Evolutionary conservation across 495 filamentous ascomycete species (phyloP).

Genomic region (Daldinia caldariorum): DNA sequence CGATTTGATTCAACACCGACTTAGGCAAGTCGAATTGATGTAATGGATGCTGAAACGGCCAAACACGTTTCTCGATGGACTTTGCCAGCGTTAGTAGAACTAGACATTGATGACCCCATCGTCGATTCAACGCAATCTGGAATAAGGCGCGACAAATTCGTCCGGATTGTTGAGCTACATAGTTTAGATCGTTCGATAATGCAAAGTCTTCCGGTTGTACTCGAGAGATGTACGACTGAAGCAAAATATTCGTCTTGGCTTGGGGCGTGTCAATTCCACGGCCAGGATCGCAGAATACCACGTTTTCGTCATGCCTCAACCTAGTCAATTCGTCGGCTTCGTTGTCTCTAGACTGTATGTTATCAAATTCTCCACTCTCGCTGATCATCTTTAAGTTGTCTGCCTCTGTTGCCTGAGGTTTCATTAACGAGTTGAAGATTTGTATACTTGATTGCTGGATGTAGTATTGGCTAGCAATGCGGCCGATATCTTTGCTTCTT

Average conservation of each 20-base stretch:
- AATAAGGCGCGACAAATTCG: constrained; percentile 95
- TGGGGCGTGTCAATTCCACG: constrained; percentile 81
- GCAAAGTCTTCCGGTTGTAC: constrained; percentile 91
- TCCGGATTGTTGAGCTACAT: constrained; percentile 94
- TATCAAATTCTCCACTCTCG: constrained; percentile 96
- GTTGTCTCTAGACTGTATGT: constrained; percentile 89
- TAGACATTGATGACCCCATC: constrained; percentile 94
- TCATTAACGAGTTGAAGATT: constrained; percentile 95
- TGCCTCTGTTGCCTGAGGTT: constrained; percentile 78
- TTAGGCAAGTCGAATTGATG: constrained; percentile 92
- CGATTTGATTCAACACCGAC: constrained; percentile 82
- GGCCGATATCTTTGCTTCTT: constrained; percentile 89
- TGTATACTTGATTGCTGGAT: constrained; percentile 91
- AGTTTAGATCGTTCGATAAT: constrained; percentile 87
- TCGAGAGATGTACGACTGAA: constrained; percentile 95
- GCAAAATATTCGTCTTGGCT: constrained; percentile 92
- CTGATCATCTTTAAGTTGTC: constrained; percentile 95
- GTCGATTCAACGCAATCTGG: constrained; percentile 93
- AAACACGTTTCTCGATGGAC: constrained; percentile 93
- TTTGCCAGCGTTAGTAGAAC: constrained; percentile 91
- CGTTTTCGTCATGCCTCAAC: constrained; percentile 72
- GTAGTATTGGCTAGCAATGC: constrained; percentile 97
- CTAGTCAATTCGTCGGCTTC: constrained; percentile 81
- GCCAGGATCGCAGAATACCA: constrained; percentile 75
- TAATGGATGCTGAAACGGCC: constrained; percentile 94